A percentile compares a stretch with the other conserved stretches of the same genome.
Evolutionary conservation across 805 yeast species (phyloP).

Genomic region (Kluyveromyces starmeri): DNA sequence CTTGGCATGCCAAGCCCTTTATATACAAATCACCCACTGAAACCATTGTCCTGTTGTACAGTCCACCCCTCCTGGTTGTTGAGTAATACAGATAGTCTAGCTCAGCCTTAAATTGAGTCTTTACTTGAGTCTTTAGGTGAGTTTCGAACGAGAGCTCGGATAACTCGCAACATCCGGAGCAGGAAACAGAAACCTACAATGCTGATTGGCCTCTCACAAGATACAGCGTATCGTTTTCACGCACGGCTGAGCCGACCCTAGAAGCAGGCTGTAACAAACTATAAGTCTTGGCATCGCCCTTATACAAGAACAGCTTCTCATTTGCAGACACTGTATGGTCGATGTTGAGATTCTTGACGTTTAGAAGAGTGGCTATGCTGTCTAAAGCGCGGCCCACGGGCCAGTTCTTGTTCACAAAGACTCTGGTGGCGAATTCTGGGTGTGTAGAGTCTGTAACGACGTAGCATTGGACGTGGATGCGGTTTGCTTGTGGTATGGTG

Average conservation of each 20-base stretch:
- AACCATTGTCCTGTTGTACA: too few relatives aligned
- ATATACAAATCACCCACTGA: too few relatives aligned
- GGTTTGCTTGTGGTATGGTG: slow-evolving; percentile 19
- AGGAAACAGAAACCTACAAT: too few relatives aligned
- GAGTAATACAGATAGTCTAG: too few relatives aligned
- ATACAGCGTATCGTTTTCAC: slow-evolving; percentile 20
- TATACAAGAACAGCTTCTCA: slow-evolving; percentile 23
- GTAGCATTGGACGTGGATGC: slow-evolving; percentile 22
- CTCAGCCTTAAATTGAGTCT: too few relatives aligned
- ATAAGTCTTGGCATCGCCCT: slow-evolving; percentile 8
- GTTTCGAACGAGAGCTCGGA: too few relatives aligned
- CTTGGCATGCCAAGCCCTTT: too few relatives aligned
- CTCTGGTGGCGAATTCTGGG: slow-evolving; percentile 8
- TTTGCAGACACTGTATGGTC: slow-evolving; percentile 9
- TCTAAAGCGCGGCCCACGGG: slow-evolving; percentile 28
- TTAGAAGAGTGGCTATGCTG: slow-evolving; percentile 19
- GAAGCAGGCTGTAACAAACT: slow-evolving; percentile 9
- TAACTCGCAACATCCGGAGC: too few relatives aligned
- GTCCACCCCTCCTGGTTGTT: too few relatives aligned
- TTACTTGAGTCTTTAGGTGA: too few relatives aligned
- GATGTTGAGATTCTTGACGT: slow-evolving; percentile 18
- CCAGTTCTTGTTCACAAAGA: slow-evolving; percentile 26
- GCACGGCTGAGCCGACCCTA: slow-evolving; percentile 16
- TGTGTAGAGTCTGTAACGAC: slow-evolving; percentile 10
- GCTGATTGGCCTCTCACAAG: slow-evolving; percentile 28